Conservation (phyloP, 768 basidiomycete species). For the Amanita phalloides region DNA sequence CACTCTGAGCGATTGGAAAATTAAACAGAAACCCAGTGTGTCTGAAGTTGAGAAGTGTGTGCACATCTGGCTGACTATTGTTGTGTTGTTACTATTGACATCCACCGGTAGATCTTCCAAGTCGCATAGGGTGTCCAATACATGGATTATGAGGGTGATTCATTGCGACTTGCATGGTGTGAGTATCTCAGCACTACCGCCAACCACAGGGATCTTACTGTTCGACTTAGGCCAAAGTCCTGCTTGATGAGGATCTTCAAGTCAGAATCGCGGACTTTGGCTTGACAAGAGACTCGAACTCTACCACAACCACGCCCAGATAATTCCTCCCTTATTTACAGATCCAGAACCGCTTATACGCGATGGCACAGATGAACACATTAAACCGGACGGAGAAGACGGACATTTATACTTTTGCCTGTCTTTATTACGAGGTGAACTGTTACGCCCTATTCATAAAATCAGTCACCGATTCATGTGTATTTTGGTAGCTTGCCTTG, state of each 20-base stretch:
- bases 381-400: neutral
- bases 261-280: constrained; percentile 1
- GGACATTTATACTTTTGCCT: neutral
- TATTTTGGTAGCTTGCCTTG: neutral
- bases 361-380: neutral
- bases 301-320: neutral
- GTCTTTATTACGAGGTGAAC: neutral
- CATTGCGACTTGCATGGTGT: constrained; percentile 2
- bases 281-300: neutral
- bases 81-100: neutral
- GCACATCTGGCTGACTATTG: neutral
- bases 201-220: neutral
- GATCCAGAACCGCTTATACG: neutral
- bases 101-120: neutral
- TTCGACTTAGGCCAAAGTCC: neutral
- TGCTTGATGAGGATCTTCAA: neutral
- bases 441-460: neutral
- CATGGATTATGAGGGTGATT: neutral
- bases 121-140: neutral
- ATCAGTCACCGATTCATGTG: neutral
- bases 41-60: neutral
- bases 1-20: neutral
- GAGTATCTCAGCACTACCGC: neutral
- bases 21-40: neutral
- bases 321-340: neutral